A percentile compares a stretch with the other conserved stretches of the same genome.
These are phyloP conservation scores for Ananas comosus DNA, from an alignment of 176 grass and related monocot species.

Conservation along the genomic window DNA sequence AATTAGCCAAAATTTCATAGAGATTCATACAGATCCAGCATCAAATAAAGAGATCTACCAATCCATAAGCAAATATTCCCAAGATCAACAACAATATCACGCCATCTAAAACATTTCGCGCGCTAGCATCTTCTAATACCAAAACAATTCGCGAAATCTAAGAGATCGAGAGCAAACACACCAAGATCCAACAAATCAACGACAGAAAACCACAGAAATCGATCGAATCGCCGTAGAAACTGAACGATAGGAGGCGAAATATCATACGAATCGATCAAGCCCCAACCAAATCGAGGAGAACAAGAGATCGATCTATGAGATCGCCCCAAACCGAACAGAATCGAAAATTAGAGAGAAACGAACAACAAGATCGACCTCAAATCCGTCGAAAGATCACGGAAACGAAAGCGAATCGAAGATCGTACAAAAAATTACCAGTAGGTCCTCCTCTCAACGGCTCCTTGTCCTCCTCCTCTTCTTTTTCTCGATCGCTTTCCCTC, in stretches of 20 bases:
- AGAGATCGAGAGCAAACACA: not conserved
- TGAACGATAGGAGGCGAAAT: not conserved
- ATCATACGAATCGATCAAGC: not conserved
- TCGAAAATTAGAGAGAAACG: not conserved
- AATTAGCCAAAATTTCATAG: conserved; percentile 22
- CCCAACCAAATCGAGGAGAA: not conserved
- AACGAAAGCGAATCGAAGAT: not conserved
- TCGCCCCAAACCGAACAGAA: not conserved
- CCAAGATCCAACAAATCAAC: not conserved
- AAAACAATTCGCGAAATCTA: not conserved
- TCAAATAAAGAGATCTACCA: conserved; percentile 4
- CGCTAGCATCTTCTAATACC: not conserved
- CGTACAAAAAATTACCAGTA: not conserved
- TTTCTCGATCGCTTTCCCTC: not conserved
- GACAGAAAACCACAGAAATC: not conserved
- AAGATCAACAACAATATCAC: no score
- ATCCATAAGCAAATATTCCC: not conserved
- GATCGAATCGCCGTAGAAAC: not conserved
- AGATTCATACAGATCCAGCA: conserved; percentile 10
- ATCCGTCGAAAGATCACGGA: not conserved
- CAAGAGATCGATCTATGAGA: not conserved
- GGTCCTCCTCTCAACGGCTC: not conserved
- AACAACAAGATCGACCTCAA: not conserved
- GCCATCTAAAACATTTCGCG: no score
- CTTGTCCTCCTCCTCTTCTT: not conserved